Evolutionary conservation across 768 basidiomycete genomes (phyloP).

Genomic region (Neoboletus magnificus): DNA sequence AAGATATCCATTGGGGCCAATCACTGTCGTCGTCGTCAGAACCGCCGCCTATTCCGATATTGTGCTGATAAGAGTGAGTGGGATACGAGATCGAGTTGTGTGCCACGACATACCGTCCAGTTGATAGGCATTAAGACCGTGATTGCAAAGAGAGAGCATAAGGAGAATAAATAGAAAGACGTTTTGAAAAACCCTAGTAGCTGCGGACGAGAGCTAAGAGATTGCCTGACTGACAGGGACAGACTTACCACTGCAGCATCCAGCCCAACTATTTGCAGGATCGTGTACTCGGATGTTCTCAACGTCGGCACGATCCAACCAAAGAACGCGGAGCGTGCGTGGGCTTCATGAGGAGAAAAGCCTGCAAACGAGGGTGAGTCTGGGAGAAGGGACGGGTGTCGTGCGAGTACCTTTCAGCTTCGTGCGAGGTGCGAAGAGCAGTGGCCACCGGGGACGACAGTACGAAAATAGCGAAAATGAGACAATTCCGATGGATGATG

Average conservation of each 20-base stretch:
- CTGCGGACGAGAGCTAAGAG: slow-evolving; percentile 38
- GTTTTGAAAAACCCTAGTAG: slow-evolving; percentile 94
- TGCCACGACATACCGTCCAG: slow-evolving; percentile 61
- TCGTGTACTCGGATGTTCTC: slow-evolving; percentile 84
- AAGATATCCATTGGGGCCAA: slow-evolving; percentile 41
- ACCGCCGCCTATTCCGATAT: slow-evolving; percentile 63
- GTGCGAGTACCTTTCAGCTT: slow-evolving; percentile 78
- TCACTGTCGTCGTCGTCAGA: slow-evolving; percentile 38
- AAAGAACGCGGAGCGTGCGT: slow-evolving; percentile 82
- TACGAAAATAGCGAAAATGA: slow-evolving; percentile 90
- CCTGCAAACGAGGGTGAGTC: slow-evolving; percentile 42
- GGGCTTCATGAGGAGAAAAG: slow-evolving; percentile 92
- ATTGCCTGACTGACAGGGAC: background rate
- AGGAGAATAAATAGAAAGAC: slow-evolving; percentile 87
- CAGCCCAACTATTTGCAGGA: slow-evolving; percentile 93
- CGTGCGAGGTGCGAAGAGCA: slow-evolving; percentile 89
- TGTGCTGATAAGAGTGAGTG: slow-evolving; percentile 46
- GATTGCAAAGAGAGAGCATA: slow-evolving; percentile 79
- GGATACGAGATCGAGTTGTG: background rate
- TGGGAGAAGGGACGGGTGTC: background rate
- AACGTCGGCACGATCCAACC: slow-evolving; percentile 97
- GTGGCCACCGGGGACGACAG: slow-evolving; percentile 81
- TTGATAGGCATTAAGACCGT: slow-evolving; percentile 94
- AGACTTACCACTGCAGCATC: slow-evolving; percentile 90
- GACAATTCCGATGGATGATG: slow-evolving; percentile 68